These are phyloP conservation scores for Olyra latifolia DNA, from an alignment of 176 grass and related monocot genomes.

Conservation along the genomic window DNA sequence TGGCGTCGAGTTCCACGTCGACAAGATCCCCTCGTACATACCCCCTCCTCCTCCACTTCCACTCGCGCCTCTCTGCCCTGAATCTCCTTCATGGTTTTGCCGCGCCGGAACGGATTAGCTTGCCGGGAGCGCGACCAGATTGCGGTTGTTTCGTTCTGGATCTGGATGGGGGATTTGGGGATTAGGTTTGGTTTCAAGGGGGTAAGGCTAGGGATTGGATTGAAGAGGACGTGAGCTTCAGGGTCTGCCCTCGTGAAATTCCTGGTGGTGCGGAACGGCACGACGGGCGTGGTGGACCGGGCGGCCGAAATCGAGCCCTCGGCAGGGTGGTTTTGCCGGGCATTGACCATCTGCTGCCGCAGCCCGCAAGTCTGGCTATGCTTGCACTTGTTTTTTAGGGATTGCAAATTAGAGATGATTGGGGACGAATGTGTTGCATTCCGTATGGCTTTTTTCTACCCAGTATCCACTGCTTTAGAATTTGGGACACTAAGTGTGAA, in stretches of 20 bases:
- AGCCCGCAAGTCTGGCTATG: not conserved
- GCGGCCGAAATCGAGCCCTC: not conserved
- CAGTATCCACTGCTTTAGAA: not conserved
- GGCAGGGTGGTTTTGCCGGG: not conserved
- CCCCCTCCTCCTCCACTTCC: not conserved
- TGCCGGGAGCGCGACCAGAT: not conserved
- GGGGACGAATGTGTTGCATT: not conserved
- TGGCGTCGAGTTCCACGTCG: constrained; percentile 94
- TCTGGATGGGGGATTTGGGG: not conserved
- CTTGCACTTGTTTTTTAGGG: not conserved
- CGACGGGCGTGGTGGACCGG: not conserved
- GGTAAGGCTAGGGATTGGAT: not conserved
- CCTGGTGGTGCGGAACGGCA: not conserved
- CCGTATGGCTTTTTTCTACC: not conserved
- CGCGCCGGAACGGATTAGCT: not conserved
- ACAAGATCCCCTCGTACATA: constrained; percentile 87
- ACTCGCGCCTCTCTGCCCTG: not conserved
- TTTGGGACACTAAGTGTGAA: not conserved
- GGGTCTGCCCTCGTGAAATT: not conserved
- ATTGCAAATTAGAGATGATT: not conserved
- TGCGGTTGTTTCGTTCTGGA: not conserved
- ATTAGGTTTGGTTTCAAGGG: not conserved
- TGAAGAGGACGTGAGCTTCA: not conserved
- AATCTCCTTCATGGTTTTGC: not conserved
- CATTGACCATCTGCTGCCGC: not conserved